Conservation (phyloP, 257 asterid species). For the Solanum lycopersicoides region DNA sequence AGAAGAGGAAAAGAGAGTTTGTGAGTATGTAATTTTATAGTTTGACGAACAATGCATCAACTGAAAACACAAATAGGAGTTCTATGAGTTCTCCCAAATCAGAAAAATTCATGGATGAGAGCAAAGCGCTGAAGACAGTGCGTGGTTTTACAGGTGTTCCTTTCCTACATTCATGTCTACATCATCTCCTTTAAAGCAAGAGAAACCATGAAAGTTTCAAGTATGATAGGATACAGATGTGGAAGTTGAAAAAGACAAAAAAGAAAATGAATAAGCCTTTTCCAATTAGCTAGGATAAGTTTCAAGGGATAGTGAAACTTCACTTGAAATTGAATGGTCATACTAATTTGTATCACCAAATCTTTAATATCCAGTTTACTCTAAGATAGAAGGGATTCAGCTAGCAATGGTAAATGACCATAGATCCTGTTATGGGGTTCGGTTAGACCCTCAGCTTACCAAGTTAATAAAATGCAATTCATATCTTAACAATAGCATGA, state of each 20-base stretch:
- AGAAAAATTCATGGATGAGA: background rate
- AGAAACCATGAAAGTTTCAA: background rate
- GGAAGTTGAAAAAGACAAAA: background rate
- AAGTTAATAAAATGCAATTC: background rate
- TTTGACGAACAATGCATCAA: background rate
- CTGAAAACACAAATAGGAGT: background rate
- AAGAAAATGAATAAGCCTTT: background rate
- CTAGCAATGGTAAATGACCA: background rate
- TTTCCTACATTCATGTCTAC: background rate
- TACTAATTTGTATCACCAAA: background rate
- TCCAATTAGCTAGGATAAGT: background rate
- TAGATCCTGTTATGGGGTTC: background rate
- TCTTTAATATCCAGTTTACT: background rate
- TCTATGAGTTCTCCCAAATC: background rate
- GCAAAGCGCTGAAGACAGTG: background rate
- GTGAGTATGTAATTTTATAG: background rate
- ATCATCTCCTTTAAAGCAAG: background rate
- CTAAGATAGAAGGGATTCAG: background rate
- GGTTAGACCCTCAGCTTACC: background rate
- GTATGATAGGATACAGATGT: background rate
- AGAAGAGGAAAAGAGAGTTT: constrained; percentile 11
- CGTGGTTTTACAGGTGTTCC: background rate
- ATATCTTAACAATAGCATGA: background rate
- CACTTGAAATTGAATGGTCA: background rate
- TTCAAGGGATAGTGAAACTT: background rate